Evolutionary conservation across 208 protist species (phyloP).

Genomic region (Leishmania aethiopica): DNA sequence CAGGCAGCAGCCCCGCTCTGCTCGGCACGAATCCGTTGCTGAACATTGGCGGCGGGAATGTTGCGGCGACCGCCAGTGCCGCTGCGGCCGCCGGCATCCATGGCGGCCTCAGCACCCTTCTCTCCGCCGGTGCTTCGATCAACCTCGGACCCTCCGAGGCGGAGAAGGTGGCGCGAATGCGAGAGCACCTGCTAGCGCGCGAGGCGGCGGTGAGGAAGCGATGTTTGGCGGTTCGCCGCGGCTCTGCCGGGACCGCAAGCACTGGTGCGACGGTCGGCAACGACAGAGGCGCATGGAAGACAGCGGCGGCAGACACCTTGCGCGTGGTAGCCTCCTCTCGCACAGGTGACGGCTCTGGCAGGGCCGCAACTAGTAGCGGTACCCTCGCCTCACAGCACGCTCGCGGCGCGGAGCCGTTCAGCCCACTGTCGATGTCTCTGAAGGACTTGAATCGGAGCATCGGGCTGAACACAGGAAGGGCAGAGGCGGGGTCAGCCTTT

Average conservation of each 20-base stretch:
- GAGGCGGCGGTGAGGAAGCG: constrained; percentile 15
- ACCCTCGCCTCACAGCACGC: background rate
- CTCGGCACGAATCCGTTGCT: background rate
- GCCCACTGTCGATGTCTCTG: constrained; percentile 21
- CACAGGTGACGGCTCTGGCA: background rate
- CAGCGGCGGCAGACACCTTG: background rate
- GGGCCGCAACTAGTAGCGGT: background rate
- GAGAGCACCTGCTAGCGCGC: constrained; percentile 20
- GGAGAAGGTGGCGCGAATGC: constrained; percentile 15
- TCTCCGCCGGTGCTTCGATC: constrained; percentile 15
- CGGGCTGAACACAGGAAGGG: constrained; percentile 8
- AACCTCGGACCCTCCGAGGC: constrained; percentile 1
- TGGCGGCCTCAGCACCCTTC: constrained; percentile 20
- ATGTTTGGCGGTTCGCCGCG: constrained; percentile 13
- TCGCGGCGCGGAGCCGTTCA: background rate
- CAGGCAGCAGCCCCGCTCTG: background rate
- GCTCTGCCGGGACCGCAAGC: background rate
- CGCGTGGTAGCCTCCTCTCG: no score
- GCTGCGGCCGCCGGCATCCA: background rate
- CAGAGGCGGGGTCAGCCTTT: constrained; percentile 5
- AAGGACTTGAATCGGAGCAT: constrained; percentile 16
- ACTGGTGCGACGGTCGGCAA: background rate
- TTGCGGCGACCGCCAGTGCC: background rate
- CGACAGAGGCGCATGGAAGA: background rate
- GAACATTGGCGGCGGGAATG: background rate